phyloP scores from a whole-genome alignment of 805 yeast genomes.

The Zygotorulaspora chibaensis region DNA sequence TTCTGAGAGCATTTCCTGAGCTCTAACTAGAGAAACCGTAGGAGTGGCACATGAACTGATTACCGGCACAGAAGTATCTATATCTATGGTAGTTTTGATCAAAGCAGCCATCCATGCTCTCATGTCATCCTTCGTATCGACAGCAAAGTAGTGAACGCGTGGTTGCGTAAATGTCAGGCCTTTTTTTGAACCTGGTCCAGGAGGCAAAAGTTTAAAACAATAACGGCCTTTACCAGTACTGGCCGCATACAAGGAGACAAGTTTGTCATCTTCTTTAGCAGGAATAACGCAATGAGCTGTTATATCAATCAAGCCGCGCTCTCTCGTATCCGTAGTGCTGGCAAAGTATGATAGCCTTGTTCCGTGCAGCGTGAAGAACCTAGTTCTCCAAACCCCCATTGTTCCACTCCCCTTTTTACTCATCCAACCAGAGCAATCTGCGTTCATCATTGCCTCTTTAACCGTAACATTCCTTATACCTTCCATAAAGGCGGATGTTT shows the following conservation, averaged over 20 bases:
- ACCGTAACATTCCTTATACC: constrained; percentile 79
- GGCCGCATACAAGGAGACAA: constrained; percentile 84
- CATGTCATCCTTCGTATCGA: constrained; percentile 87
- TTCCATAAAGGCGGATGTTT: constrained; percentile 79
- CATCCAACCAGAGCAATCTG: constrained; percentile 93
- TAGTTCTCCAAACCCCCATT: constrained; percentile 85
- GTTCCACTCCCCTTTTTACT: constrained; percentile 82
- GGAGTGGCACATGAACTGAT: constrained; percentile 92
- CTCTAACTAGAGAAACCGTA: constrained; percentile 82
- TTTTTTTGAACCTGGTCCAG: constrained; percentile 94
- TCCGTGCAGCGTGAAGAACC: constrained; percentile 82
- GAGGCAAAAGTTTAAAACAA: constrained; percentile 91
- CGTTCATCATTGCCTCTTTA: constrained; percentile 67
- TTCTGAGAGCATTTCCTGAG: constrained; percentile 78
- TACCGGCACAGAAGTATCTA: constrained; percentile 89
- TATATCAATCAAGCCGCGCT: constrained; percentile 90
- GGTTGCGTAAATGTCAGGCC: constrained; percentile 97
- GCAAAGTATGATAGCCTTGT: constrained; percentile 88
- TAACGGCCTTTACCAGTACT: constrained; percentile 91
- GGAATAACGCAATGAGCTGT: constrained; percentile 92
- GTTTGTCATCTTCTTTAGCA: constrained; percentile 75
- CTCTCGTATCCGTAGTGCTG: constrained; percentile 70
- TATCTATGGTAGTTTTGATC: constrained; percentile 92
- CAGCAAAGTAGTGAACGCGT: constrained; percentile 92
- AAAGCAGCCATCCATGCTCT: constrained; percentile 91